Evolutionary conservation across 2,329 filamentous ascomycete genomes (phyloP), one percentile per base, ranked within the genome.

Genomic region (Ophiocordyceps unilateralis): DNA sequence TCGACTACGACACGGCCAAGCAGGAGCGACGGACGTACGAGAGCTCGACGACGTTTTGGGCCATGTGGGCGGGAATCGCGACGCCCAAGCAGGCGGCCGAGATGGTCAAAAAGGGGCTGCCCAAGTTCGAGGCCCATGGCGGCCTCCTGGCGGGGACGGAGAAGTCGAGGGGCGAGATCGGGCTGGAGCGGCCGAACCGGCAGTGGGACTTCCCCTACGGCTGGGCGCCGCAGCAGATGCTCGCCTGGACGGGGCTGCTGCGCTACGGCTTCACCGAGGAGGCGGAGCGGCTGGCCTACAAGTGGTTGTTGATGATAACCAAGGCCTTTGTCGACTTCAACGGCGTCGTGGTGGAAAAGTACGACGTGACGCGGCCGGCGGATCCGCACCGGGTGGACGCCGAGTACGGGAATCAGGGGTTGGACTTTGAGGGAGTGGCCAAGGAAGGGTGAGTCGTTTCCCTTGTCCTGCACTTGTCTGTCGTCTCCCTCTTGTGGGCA

Each of bases 201-300:
- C 91, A 98, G 59, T 98, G 91, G 91, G 91, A 98, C 59, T 96
- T 87, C 58, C 91, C 91, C 0, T 96, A 91, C 57, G 91, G 91
- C 46, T 98, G 91, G 91, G 91, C 91, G 44, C 91, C 91, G 26
- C 91, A 98, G 68, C 91, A 98, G 67, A 96, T 98, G 66, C 76
- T 98, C 37, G 89, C 91, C 1, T 98, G 91, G 91, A 88, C 85
- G 1, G 91, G 88, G 3, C 68, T 98, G 46, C 74, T 87, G 54
- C 81, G 88, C 17, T 98, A 96, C 57, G 87, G 88, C 43, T 96
- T 93, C 58, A 78, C 81, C 23, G 83, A 89, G 21, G 88, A 95
- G 47, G 87, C 87, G 2, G 83, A 94, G 64, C 72, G 87, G 28
- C 65, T 98, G 49, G 83, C 86, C 0, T 98, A 98, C 64, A 87